Evolutionary conservation across 768 basidiomycete genomes (phyloP), one percentile per base, ranked within the genome.

Genomic region (Boletus subparvulus): DNA sequence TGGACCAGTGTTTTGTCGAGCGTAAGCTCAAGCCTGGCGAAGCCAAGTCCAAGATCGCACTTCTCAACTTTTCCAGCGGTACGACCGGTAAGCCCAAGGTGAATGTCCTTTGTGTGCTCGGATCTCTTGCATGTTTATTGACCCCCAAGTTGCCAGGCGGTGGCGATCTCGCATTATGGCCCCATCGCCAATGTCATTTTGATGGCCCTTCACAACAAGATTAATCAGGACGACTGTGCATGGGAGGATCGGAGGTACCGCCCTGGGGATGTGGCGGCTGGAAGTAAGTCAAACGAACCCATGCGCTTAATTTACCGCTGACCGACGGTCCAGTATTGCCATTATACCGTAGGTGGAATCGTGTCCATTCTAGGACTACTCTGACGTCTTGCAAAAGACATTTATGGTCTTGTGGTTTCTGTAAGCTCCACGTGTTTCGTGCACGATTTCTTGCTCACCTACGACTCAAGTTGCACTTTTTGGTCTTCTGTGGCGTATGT

Each of bases 21-120:
- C 70, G 74, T 19, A 72, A 64, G 32, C 74, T 89, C 41, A 61
- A 64, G 26, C 75, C 77, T 13, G 88, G 86, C 11, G 87, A 87
- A 69, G 83, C 77, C 26, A 84, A 78, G 65, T 80, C 74, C 13
- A 80, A 82, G 43, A 56, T 90, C 14, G 88, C 89, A 6, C 84
- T 89, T 61, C 72, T 90, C 52, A 82, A 79, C 50, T 87, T 90
- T 61, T 90, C 88, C 1, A 88, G 87, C 59, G 88, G 88, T 9
- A 90, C 88, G 24, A 90, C 88, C 16, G 87, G 87, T 68, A 74
- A 70, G 64, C 75, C 69, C 33, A 68, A 70, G 56, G 69, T 68
- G 14, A 48, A 59, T 4, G 16, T 4, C 32, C 8, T 17, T 11
- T 24, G 28, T 13, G 11, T 17, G 12, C 14, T 43, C 4, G 30